Evolutionary conservation across 208 protist genomes (phyloP), one percentile per base, ranked within the genome.

Genomic region (Angomonas desouzai): DNA sequence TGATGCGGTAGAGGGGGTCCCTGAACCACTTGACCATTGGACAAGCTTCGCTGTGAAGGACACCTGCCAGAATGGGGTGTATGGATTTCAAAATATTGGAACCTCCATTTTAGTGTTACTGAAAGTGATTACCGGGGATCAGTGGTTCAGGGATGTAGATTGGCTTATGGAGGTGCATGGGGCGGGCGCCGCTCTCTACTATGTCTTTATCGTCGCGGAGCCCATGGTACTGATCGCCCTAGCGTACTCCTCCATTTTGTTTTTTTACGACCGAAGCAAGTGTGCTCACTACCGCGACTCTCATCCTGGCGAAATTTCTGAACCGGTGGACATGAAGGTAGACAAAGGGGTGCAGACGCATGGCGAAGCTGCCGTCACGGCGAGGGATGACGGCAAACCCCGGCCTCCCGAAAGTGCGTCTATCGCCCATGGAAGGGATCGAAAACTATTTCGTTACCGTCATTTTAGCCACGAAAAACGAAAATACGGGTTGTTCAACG

Each of bases 61-160:
- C 11, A 28, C 2, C 10, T 34, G 20, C 22, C 1, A 3, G 23
- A 30, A 43, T 6, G 18, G 25, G 1, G 63, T 58, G 29, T 48
- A 64, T n/a, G n/a, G 58, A 6, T 57, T 70, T 29, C 18, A 53
- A 18, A 68, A 68, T 45, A 27, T 62, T 25, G 77, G 72, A 2
- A 55, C 72, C 0, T 74, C 74, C 0, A 40, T 90, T 30, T 70
- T 90, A 20, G 20, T 72, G 0, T 40, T 72, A 28, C 59, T 81
- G 27, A 78, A 76, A 55, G 64, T 76, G 3, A 55, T 51, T 7
- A 68, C 73, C 23, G 59, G 74, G 3, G 83, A 90, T 62, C 74
- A 77, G 49, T 83, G 78, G 79, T 71, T 62, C 56, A 56, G 77
- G 34, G 61, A 82, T 48, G 22, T 84, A 16, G 75, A 83, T 22